Evolutionary conservation across 2,329 filamentous ascomycete genomes (phyloP), one percentile per base, ranked within the genome.

Genomic region (Sclerotiophoma versabilis): DNA sequence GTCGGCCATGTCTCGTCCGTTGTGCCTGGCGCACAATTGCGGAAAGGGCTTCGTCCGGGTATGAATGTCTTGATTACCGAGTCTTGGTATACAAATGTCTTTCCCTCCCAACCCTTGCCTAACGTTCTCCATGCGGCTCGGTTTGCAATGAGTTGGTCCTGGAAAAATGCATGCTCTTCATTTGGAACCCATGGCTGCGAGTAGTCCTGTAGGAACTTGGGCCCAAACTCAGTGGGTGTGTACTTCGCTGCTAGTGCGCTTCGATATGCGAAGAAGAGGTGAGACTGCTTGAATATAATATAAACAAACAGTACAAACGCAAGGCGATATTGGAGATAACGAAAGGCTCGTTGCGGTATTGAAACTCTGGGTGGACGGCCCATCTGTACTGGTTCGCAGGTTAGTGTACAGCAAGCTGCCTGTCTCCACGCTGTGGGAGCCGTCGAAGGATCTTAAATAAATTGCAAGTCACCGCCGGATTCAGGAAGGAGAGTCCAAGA

Each of bases 51-150:
- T 11, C 50, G 49, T 9, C 54, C 65, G 23, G 65, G 57, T 10
- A 54, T 60, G 25, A 66, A 69, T 2, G 65, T 70, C 38, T 69
- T 69, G 53, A 70, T 70, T 1, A 68, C 66, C 2, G 51, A 62
- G 30, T 60, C 50, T 26, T 62, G 52, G 7, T 62, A 68, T 12
- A 41, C 46, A 37, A 56, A 69, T 8, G 63, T 66, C 12, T 58
- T 64, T 15, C 68, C 68, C 46, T 71, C 66, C 54, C 58, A 64
- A 9, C 66, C 68, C 6, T 57, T n/a, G 4, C 66, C 65, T 25
- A 70, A 45, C 6, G 55, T 45, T 19, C 45, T 55, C 65, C 68
- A 70, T 1, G 36, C 37, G 9, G 47, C 42, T 23, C 64, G 59
- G 15, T 64, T 63, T 6, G 60, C 60, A 30, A 69, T 29, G 9